phyloP scores from a whole-genome alignment of 2,329 filamentous ascomycete genomes.

The Mariannaea elegans region DNA sequence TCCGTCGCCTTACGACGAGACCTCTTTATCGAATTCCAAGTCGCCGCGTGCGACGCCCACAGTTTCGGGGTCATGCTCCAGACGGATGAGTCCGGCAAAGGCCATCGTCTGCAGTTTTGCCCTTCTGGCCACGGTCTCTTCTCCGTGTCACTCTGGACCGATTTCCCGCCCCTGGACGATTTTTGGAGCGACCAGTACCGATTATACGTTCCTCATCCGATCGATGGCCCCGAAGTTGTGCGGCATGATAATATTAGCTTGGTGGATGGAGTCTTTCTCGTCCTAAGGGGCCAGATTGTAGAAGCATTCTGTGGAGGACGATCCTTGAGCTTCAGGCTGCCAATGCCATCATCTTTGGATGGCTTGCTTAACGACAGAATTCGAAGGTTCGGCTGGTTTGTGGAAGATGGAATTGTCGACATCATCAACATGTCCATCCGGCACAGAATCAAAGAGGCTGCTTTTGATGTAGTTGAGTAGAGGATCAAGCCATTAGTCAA shows the following conservation, averaged over 20 bases:
- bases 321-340: slow-evolving; percentile 42
- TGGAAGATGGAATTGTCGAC: slow-evolving; percentile 43
- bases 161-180: slow-evolving; percentile 47
- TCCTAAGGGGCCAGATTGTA: slow-evolving; percentile 39
- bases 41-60: slow-evolving; percentile 39
- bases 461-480: slow-evolving; percentile 33
- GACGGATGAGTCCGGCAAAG: slow-evolving; percentile 38
- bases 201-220: slow-evolving; percentile 41
- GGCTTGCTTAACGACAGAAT: slow-evolving; percentile 21
- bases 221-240: slow-evolving; percentile 48
- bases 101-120: slow-evolving; percentile 37
- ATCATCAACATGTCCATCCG: slow-evolving; percentile 38
- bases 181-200: slow-evolving; percentile 51
- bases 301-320: slow-evolving; percentile 44
- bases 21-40: slow-evolving; percentile 37
- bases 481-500: no score
- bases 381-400: slow-evolving; percentile 42
- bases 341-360: slow-evolving; percentile 24
- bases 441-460: slow-evolving; percentile 25
- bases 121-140: slow-evolving; percentile 34
- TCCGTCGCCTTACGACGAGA: slow-evolving; percentile 28
- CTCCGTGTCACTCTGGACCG: slow-evolving; percentile 41
- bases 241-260: slow-evolving; percentile 43
- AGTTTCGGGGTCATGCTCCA: slow-evolving; percentile 43
- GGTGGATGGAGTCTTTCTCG: slow-evolving; percentile 35